phyloP scores from a whole-genome alignment of 2,329 filamentous ascomycete species.

The Thermoascus crustaceus region DNA sequence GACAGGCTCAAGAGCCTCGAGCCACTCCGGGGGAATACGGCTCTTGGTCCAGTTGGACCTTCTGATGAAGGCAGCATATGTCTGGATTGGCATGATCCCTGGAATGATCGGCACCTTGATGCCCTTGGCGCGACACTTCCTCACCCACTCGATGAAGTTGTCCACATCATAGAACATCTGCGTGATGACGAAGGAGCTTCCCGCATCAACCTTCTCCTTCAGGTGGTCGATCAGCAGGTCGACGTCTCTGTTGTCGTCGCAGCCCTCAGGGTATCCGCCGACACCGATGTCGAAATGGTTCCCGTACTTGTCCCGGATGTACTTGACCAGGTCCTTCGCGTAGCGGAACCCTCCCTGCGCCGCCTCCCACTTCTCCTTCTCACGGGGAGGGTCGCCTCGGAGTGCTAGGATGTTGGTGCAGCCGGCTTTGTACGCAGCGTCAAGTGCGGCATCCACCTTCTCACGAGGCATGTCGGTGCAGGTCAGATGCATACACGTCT shows the following conservation, averaged over 20 bases:
- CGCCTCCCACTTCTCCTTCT: slow-evolving; percentile 88
- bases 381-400: slow-evolving; percentile 84
- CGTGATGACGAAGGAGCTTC: slow-evolving; percentile 87
- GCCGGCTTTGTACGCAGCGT: slow-evolving; percentile 82
- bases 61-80: slow-evolving; percentile 84
- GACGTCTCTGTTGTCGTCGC: slow-evolving; percentile 83
- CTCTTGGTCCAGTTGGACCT: slow-evolving; percentile 87
- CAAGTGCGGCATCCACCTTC: slow-evolving; percentile 82
- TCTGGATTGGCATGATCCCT: slow-evolving; percentile 90
- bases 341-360: slow-evolving; percentile 83
- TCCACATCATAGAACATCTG: slow-evolving; percentile 99
- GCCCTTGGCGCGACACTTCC: slow-evolving; percentile 74
- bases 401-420: slow-evolving; percentile 97
- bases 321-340: slow-evolving; percentile 79
- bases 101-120: slow-evolving; percentile 77
- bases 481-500: slow-evolving; percentile 98
- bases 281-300: slow-evolving; percentile 97
- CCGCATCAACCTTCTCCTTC: slow-evolving; percentile 94
- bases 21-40: slow-evolving; percentile 72
- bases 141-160: slow-evolving; percentile 86
- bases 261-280: slow-evolving; percentile 91
- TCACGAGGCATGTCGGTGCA: slow-evolving; percentile 96
- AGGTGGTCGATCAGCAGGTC: slow-evolving; percentile 81
- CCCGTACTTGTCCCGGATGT: slow-evolving; percentile 71
- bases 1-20: slow-evolving; percentile 73